Evolutionary conservation across 176 grass and related monocot species (phyloP).

Genomic region (Ampelocalamus luodianensis): DNA sequence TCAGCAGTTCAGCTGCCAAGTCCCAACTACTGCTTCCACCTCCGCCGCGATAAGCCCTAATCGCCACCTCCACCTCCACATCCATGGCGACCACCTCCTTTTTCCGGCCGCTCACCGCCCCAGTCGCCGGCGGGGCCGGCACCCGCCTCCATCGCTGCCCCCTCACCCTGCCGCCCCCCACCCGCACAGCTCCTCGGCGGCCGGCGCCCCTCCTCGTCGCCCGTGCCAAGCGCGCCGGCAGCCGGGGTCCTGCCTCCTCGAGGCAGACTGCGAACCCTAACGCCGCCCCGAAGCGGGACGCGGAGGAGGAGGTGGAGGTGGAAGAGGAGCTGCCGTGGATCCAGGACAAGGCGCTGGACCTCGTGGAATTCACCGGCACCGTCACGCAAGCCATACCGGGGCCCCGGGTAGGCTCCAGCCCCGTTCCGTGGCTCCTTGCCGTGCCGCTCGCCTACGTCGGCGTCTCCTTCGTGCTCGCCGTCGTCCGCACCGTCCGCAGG

Average conservation of each 20-base stretch:
- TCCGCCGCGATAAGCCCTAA: slow-evolving; percentile 77
- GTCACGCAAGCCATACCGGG: slow-evolving; percentile 93
- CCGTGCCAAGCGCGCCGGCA: slow-evolving; percentile 49
- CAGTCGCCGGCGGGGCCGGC: neutral
- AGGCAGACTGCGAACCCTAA: slow-evolving; percentile 50
- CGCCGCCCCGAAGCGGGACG: slow-evolving; percentile 29
- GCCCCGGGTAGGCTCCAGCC: slow-evolving; percentile 75
- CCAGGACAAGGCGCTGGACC: slow-evolving; percentile 95
- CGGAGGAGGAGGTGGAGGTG: slow-evolving; percentile 71
- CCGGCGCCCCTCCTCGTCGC: slow-evolving; percentile 47
- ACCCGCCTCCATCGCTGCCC: slow-evolving; percentile 6
- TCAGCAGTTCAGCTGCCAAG: too few relatives aligned
- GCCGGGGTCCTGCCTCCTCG: slow-evolving; percentile 21
- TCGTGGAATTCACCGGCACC: slow-evolving; percentile 97
- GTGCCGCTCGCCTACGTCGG: slow-evolving; percentile 76
- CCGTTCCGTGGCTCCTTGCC: slow-evolving; percentile 78
- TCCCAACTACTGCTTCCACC: slow-evolving; percentile 26
- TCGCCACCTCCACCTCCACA: slow-evolving; percentile 31
- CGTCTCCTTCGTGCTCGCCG: slow-evolving; percentile 69
- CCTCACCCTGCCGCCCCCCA: slow-evolving; percentile 4
- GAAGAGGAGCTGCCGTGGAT: slow-evolving; percentile 98
- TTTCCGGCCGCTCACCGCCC: slow-evolving; percentile 49
- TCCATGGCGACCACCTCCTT: slow-evolving; percentile 59
- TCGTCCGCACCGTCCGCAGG: slow-evolving; percentile 64
- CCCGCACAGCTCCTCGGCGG: slow-evolving; percentile 27